Conservation (phyloP, 768 basidiomycete genomes). For the Leccinum disarticulatum region DNA sequence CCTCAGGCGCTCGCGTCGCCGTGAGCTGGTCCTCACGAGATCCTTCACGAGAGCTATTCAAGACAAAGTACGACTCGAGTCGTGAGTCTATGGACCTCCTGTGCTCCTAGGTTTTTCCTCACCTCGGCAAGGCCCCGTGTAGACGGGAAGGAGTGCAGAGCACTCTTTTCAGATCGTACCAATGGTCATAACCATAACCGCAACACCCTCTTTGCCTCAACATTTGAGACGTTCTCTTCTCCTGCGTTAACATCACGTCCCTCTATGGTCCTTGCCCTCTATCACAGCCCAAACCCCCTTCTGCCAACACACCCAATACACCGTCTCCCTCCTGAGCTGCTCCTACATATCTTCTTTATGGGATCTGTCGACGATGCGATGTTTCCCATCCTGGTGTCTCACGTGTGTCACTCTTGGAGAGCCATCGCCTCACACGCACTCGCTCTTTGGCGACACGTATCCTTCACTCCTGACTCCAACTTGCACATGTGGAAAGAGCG, state of each 20-base stretch:
- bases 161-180: constrained; percentile 22
- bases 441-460: constrained; percentile 62
- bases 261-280: constrained; percentile 29
- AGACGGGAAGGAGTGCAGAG: constrained; percentile 24
- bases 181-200: constrained; percentile 16
- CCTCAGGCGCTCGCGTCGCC: constrained; percentile 47
- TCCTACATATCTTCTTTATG: constrained; percentile 61
- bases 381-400: constrained; percentile 63
- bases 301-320: constrained; percentile 51
- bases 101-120: background rate
- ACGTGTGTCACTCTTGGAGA: constrained; percentile 68
- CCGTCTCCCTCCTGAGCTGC: constrained; percentile 60
- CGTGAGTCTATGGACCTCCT: constrained; percentile 28
- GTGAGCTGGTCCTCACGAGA: constrained; percentile 47
- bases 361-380: constrained; percentile 55
- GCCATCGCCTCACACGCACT: constrained; percentile 59
- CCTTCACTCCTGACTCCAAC: constrained; percentile 41
- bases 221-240: constrained; percentile 14
- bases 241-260: constrained; percentile 24
- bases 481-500: constrained; percentile 63
- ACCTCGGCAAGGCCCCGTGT: constrained; percentile 13
- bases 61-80: constrained; percentile 35
- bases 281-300: constrained; percentile 21
- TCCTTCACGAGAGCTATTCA: constrained; percentile 51
- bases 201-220: constrained; percentile 14